Conservation (phyloP, 2,329 filamentous ascomycete species). For the Raffaelea ambrosiae region DNA sequence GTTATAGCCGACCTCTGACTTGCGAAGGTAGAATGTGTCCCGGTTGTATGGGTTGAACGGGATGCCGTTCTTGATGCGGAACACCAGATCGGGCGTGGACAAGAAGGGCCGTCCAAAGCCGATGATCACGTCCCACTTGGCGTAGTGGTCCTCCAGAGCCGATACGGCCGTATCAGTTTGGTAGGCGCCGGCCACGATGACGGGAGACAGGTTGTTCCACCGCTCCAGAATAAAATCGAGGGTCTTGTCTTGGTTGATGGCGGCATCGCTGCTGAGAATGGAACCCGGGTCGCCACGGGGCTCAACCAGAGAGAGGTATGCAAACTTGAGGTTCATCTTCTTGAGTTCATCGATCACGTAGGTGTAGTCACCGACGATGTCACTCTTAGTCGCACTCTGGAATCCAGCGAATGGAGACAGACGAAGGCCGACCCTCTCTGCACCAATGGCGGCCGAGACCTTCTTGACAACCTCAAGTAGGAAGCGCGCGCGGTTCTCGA, state of each 20-base stretch:
- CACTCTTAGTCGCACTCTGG: conserved; percentile 26
- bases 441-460: conserved; percentile 38
- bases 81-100: conserved; percentile 35
- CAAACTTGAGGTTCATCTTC: conserved; percentile 23
- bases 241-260: conserved; percentile 24
- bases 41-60: conserved; percentile 26
- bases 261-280: conserved; percentile 26
- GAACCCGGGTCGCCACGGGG: conserved; percentile 26
- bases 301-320: conserved; percentile 51
- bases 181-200: conserved; percentile 22
- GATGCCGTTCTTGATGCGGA: conserved; percentile 27
- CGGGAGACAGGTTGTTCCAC: conserved; percentile 19
- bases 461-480: conserved; percentile 58
- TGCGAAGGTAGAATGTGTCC: conserved; percentile 27
- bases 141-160: conserved; percentile 19
- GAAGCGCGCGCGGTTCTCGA: conserved; percentile 64
- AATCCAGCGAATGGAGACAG: conserved; percentile 46
- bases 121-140: conserved; percentile 20
- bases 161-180: conserved; percentile 14
- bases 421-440: neutral
- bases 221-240: conserved; percentile 21
- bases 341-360: conserved; percentile 5
- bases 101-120: conserved; percentile 33
- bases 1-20: conserved; percentile 27
- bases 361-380: neutral